A percentile compares a stretch with the other conserved stretches of the same genome.
phyloP scores from a whole-genome alignment of 2,329 filamentous ascomycete genomes.

The Bertia moriformis region DNA sequence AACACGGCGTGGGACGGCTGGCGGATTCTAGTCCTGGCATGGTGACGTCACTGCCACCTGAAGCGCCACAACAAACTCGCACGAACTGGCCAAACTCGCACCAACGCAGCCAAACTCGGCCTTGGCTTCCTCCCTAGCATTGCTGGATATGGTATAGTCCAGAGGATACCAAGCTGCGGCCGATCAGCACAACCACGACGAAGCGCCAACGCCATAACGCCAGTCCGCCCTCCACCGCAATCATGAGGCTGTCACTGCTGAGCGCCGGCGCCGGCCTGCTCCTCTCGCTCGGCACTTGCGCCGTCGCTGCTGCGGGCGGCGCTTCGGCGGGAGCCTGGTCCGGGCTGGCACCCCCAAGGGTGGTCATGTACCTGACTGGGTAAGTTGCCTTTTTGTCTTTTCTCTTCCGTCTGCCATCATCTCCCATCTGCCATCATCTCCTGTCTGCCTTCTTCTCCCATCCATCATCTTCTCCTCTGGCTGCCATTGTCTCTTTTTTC shows the following conservation, averaged over 20 bases:
- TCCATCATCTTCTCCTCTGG: too few relatives aligned
- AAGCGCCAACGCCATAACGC: not conserved
- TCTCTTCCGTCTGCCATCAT: not conserved
- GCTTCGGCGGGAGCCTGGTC: too few relatives aligned
- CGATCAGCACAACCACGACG: not conserved
- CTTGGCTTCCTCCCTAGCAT: too few relatives aligned
- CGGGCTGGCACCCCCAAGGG: constrained; percentile 9
- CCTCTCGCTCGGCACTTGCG: constrained; percentile 5
- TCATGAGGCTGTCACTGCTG: not conserved
- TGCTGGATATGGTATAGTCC: too few relatives aligned
- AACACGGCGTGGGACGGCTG: too few relatives aligned
- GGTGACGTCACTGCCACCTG: too few relatives aligned
- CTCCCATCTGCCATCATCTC: not conserved
- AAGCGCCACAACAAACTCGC: too few relatives aligned
- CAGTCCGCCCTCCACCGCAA: not conserved
- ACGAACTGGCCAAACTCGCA: too few relatives aligned
- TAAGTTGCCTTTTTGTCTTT: constrained; percentile 9
- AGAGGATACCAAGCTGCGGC: not conserved
- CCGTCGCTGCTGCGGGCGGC: constrained; percentile 10
- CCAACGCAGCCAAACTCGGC: too few relatives aligned
- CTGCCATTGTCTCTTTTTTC: too few relatives aligned
- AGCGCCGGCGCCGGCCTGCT: not conserved
- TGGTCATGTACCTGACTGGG: constrained; percentile 36
- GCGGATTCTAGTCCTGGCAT: too few relatives aligned
- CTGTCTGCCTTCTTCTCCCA: too few relatives aligned